Base-by-base conservation (phyloP, 2,329 filamentous ascomycete genomes). In the Macroventuria anomochaeta region DNA sequence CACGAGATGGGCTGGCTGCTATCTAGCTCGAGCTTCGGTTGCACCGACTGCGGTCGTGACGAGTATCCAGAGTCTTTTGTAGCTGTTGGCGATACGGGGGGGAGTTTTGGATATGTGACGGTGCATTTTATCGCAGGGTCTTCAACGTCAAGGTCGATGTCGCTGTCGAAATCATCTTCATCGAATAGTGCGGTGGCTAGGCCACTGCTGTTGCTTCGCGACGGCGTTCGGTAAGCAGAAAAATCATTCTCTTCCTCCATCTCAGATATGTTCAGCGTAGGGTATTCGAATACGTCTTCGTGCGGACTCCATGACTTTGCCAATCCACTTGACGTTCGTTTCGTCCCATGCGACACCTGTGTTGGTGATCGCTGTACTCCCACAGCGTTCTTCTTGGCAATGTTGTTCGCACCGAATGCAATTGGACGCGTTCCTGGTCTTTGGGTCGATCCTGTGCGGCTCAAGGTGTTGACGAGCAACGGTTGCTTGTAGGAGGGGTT, bases 81-180 rank as follows among this genome's bases (percentile, higher is more conserved):
- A 3, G 41, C 43, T 13, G 42, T 40, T 2, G 59, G 57, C 6
- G 54, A 41, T 1, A 47, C 48, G 5, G 52, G 33, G 6, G 76
- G 71, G 13, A 79, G 66, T 10, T 68, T 70, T 1, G 79, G 77
- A 43, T 80, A 80, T 21, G 62, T 66, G 17, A 80, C 70, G 2
- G 71, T 71, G 32, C 65, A 69, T 60, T 77, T 79, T 2, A 82
- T 78, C 1, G 79, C 74, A 0, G 87, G 85, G 53, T 85, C 81
- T 53, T 89, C 82, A 44, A 86, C 83, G 58, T 92, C 89, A 20
- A 96, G 79, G 49, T 91, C 84, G 17, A 88, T 83, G 63, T 96
- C 92, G 69, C 93, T 90, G 65, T 91, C 91, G 62, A 96, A 95
- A 68, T 96, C 93, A 63, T 93, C 87, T 58, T 92, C 89, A 55